A percentile compares a stretch with the other conserved stretches of the same genome.
Conservation (phyloP, 768 basidiomycete species). For the Ramaria sp. region DNA sequence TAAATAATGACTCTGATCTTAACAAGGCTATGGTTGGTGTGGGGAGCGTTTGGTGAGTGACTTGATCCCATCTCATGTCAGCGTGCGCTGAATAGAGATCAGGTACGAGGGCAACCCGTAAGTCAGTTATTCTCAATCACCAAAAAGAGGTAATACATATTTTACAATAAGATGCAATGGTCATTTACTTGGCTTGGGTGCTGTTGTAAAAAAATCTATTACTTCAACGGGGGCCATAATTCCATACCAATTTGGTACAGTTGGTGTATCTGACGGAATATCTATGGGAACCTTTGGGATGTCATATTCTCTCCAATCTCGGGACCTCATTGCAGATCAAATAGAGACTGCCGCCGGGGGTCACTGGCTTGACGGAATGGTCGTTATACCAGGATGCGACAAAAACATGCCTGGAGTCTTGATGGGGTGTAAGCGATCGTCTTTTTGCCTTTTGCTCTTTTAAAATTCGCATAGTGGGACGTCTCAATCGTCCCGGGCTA, state of each 20-base stretch:
- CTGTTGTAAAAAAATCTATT: conserved; percentile 77
- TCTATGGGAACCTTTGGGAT: conserved; percentile 95
- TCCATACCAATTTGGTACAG: conserved; percentile 96
- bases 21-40: conserved; percentile 96
- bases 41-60: conserved; percentile 83
- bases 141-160: background rate
- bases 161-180: conserved; percentile 69
- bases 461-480: conserved; percentile 49
- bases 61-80: background rate
- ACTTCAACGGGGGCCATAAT: conserved; percentile 51
- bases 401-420: conserved; percentile 99
- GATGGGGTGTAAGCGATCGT: conserved; percentile 82
- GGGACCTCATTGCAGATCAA: conserved; percentile 95
- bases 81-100: background rate
- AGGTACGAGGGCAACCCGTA: conserved; percentile 99
- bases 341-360: conserved; percentile 95
- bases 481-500: conserved; percentile 88
- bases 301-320: conserved; percentile 93
- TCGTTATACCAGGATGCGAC: conserved; percentile 94
- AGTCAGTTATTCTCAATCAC: conserved; percentile 23
- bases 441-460: conserved; percentile 1
- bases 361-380: conserved; percentile 97
- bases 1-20: conserved; percentile 72
- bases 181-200: conserved; percentile 83
- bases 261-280: conserved; percentile 97